A percentile compares a stretch with the other conserved stretches of the same genome.
phyloP scores from a whole-genome alignment of 23 red algal genomes.

The Gracilaria gracilis region DNA sequence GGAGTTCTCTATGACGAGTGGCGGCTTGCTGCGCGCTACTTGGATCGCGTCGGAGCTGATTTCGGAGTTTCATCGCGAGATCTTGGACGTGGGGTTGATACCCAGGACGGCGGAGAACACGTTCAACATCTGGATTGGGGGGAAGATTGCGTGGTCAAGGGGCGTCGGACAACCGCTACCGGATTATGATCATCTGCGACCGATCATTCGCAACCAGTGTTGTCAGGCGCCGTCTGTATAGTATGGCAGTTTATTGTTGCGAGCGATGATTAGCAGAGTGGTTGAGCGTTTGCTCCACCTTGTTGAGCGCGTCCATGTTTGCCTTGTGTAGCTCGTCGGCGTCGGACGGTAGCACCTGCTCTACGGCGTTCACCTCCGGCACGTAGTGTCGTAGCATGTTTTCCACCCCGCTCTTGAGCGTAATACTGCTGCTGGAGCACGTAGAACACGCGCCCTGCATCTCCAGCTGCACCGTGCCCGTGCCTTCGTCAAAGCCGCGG shows the following conservation, averaged over 20 bases:
- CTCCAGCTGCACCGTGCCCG: slow-evolving; percentile 86
- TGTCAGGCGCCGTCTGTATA: slow-evolving; percentile 46
- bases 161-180: slow-evolving; percentile 60
- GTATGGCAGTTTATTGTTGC: neutral
- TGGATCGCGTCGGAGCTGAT: slow-evolving; percentile 70
- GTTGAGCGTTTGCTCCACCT: slow-evolving; percentile 54
- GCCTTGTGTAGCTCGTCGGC: slow-evolving; percentile 41
- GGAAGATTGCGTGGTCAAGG: slow-evolving; percentile 67
- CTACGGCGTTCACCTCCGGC: slow-evolving; percentile 94
- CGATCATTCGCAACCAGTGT: slow-evolving; percentile 66
- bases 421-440: slow-evolving; percentile 90
- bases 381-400: slow-evolving; percentile 99
- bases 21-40: slow-evolving; percentile 52
- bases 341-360: slow-evolving; percentile 67
- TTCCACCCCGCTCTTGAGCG: slow-evolving; percentile 98
- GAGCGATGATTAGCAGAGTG: neutral
- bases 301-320: slow-evolving; percentile 43
- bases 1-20: slow-evolving; percentile 70
- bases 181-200: slow-evolving; percentile 66
- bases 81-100: slow-evolving; percentile 47
- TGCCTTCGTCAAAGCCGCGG: slow-evolving; percentile 82
- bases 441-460: slow-evolving; percentile 95
- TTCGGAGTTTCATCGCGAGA: slow-evolving; percentile 64
- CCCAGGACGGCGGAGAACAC: slow-evolving; percentile 50
- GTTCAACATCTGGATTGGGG: slow-evolving; percentile 72